Conservation (phyloP, 805 yeast genomes). For the Ogataea philodendri region DNA sequence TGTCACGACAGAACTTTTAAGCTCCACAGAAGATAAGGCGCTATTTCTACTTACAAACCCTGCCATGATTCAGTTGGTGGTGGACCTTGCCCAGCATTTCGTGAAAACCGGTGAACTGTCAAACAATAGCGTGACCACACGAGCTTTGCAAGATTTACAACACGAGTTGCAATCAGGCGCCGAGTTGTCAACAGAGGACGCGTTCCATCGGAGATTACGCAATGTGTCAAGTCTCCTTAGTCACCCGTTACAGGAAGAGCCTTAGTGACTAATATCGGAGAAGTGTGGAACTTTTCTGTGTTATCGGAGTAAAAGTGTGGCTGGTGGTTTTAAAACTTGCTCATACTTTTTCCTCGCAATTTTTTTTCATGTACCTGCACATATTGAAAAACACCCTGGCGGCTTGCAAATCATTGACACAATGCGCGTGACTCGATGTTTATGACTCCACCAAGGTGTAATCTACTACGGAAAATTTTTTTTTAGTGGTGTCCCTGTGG, state of each 20-base stretch:
- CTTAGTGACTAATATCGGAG: neutral
- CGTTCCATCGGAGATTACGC: constrained; percentile 7
- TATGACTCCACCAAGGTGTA: constrained; percentile 8
- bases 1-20: constrained; percentile 4
- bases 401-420: constrained; percentile 1
- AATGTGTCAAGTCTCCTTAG: constrained; percentile 6
- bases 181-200: constrained; percentile 3
- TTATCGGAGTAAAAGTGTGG: constrained; percentile 8
- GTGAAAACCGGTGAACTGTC: constrained; percentile 8
- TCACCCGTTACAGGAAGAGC: constrained; percentile 1
- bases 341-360: too few relatives aligned
- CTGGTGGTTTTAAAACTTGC: too few relatives aligned
- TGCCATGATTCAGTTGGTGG: constrained; percentile 4
- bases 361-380: constrained; percentile 1
- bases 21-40: constrained; percentile 3
- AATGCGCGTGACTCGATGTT: constrained; percentile 3
- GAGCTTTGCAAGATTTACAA: constrained; percentile 6
- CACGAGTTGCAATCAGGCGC: constrained; percentile 1
- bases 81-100: constrained; percentile 9
- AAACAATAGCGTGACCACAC: constrained; percentile 5
- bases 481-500: constrained; percentile 1
- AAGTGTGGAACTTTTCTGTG: constrained; percentile 10
- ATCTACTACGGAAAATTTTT: neutral
- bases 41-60: constrained; percentile 4
- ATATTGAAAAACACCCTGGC: constrained; percentile 1